Percentiles rank a stretch among this genome's conserved stretches.
phyloP scores from a whole-genome alignment of 805 yeast species.

The Kazachstania africana region DNA sequence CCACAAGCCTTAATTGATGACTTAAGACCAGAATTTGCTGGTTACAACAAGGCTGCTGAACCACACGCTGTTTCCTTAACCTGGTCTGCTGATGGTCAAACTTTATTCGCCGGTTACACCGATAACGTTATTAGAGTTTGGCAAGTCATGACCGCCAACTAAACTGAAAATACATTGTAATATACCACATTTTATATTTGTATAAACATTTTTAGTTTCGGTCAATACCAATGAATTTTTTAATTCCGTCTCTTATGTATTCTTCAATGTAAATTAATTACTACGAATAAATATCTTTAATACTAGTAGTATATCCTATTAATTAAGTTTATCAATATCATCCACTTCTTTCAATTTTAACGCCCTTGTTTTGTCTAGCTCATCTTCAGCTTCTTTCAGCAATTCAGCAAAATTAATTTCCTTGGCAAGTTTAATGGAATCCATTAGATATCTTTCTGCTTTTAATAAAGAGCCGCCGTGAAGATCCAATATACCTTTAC shows the following conservation, averaged over 20 bases:
- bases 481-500: slow-evolving; percentile 69
- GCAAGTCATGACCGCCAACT: slow-evolving; percentile 89
- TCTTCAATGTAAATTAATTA: not conserved
- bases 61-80: slow-evolving; percentile 97
- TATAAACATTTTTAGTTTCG: slow-evolving; percentile 3
- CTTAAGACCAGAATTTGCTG: slow-evolving; percentile 94
- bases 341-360: too few species aligned
- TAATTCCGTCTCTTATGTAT: not conserved
- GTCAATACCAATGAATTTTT: slow-evolving; percentile 2
- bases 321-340: too few species aligned
- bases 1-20: slow-evolving; percentile 90
- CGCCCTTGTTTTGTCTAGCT: slow-evolving; percentile 35
- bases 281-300: not conserved
- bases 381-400: slow-evolving; percentile 52
- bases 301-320: not conserved
- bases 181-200: slow-evolving; percentile 2
- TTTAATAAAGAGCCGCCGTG: slow-evolving; percentile 43
- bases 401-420: slow-evolving; percentile 55
- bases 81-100: slow-evolving; percentile 99
- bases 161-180: slow-evolving; percentile 6
- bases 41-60: slow-evolving; percentile 81
- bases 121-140: slow-evolving; percentile 99
- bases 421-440: slow-evolving; percentile 59
- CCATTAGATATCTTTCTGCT: slow-evolving; percentile 53
- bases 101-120: slow-evolving; percentile 99